Evolutionary conservation across 2,329 filamentous ascomycete genomes (phyloP).

Genomic region (Aschersonia sp.): DNA sequence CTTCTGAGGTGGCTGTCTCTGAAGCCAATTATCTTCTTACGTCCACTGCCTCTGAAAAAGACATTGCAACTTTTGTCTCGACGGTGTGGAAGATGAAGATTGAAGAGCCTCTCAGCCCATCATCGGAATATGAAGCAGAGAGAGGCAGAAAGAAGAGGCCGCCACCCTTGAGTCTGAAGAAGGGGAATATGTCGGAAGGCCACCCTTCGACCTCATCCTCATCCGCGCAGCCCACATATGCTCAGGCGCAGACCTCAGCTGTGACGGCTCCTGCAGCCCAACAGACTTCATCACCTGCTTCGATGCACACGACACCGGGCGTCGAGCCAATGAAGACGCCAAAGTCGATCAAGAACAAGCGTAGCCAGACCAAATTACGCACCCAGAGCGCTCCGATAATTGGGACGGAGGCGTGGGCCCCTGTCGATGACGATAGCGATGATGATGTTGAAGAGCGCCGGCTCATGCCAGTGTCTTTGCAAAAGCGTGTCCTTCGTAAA

Average conservation of each 20-base stretch:
- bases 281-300: constrained; percentile 3
- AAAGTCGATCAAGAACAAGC: constrained; percentile 15
- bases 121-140: constrained; percentile 18
- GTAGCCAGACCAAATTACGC: constrained; percentile 14
- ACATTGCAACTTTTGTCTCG: constrained; percentile 38
- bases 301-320: constrained; percentile 4
- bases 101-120: constrained; percentile 16
- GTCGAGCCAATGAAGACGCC: constrained; percentile 12
- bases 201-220: constrained; percentile 6
- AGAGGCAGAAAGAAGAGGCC: constrained; percentile 10
- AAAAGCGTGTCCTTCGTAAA: constrained; percentile 18
- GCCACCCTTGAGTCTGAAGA: constrained; percentile 9
- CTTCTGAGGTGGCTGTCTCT: constrained; percentile 22
- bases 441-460: constrained; percentile 33
- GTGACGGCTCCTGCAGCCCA: neutral
- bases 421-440: constrained; percentile 23
- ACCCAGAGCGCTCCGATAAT: constrained; percentile 6
- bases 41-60: constrained; percentile 35
- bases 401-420: constrained; percentile 17
- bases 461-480: constrained; percentile 35
- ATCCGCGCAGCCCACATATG: constrained; percentile 10
- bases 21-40: constrained; percentile 44
- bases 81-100: constrained; percentile 31
- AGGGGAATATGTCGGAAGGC: constrained; percentile 13
- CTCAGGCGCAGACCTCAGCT: constrained; percentile 3